Base-by-base conservation (phyloP, 179 eudicot species). In the Patellifolia procumbens region DNA sequence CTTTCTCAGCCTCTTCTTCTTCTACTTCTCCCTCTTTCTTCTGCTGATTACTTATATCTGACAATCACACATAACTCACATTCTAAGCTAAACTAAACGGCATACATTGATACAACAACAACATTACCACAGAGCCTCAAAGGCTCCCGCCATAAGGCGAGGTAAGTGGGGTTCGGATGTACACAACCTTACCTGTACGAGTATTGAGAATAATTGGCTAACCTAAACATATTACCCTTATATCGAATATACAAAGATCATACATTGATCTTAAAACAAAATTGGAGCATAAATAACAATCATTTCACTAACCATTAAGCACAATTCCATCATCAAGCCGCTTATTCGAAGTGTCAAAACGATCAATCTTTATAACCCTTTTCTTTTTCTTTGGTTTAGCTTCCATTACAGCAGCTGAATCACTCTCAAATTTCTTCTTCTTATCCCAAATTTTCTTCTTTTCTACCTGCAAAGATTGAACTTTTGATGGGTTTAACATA, bases 281-380 rank as follows among this genome's bases (percentile, higher is more conserved):
- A 29, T 1, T 17, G 5, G 1, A 35, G 19, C 48, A 51, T n/a
- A 49, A 75, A 7, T 20, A 24, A 17, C 42, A 66, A 49, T 0
- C 68, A 68, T 20, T 5, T 71, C 16, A 72, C 78, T 70, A 35
- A 82, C 82, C 79, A 42, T 64, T 43, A 70, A 82, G 77, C 73
- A 70, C 74, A 60, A 77, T 68, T 32, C 79, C 81, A 86, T 94
- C 98, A 80, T 91, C 90, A 68, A 89, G 39, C 59, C 92, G 82
- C 87, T 92, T 94, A 83, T 88, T 88, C 3, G 96, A 81, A 42
- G 78, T 68, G 59, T 94, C 98, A 81, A 82, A 65, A 49, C 83
- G 92, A 81, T 90, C 89, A 70, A 94, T 82, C 66, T 91, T 83
- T 32, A 94, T 88, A 12, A 70, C 81, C 78, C 86, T 79, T 85